phyloP scores from a whole-genome alignment of 1,284 basidiomycete species.

The Leccinum angustisporum region DNA sequence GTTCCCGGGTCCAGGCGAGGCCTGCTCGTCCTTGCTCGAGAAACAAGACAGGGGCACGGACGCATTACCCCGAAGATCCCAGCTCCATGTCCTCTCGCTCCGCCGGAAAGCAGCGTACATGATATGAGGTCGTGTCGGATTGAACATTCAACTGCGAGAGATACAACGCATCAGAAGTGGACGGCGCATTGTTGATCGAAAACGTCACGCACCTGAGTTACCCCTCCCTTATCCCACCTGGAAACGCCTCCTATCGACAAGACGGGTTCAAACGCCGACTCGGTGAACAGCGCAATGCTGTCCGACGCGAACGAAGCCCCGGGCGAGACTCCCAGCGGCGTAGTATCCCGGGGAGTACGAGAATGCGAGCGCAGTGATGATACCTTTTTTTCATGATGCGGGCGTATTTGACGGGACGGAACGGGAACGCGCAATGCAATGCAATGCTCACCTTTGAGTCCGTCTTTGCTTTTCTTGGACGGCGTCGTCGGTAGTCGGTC shows the following conservation, averaged over 20 bases:
- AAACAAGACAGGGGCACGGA: constrained; percentile 47
- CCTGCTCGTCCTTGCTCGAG: constrained; percentile 5
- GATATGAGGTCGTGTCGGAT: constrained; percentile 68
- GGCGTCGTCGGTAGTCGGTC: constrained; percentile 73
- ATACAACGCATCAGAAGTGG: not conserved
- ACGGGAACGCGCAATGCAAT: not conserved
- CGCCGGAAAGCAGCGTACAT: constrained; percentile 80
- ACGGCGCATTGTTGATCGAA: not conserved
- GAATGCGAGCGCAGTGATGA: constrained; percentile 82
- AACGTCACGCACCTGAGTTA: constrained; percentile 58
- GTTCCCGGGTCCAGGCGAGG: not conserved
- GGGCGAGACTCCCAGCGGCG: constrained; percentile 68
- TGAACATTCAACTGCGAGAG: constrained; percentile 71
- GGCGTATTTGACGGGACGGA: not conserved
- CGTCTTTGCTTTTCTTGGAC: constrained; percentile 77
- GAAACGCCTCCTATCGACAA: constrained; percentile 4
- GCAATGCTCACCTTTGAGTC: constrained; percentile 68
- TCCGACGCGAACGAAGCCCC: constrained; percentile 48
- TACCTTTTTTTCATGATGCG: constrained; percentile 50
- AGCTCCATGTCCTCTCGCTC: constrained; percentile 63
- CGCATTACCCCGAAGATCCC: constrained; percentile 71
- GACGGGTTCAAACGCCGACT: constrained; percentile 36
- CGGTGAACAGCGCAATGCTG: constrained; percentile 76
- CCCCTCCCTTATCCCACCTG: constrained; percentile 28
- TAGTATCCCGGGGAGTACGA: constrained; percentile 61